phyloP scores from a whole-genome alignment of 345 rosid species.

The Hevea brasiliensis region DNA sequence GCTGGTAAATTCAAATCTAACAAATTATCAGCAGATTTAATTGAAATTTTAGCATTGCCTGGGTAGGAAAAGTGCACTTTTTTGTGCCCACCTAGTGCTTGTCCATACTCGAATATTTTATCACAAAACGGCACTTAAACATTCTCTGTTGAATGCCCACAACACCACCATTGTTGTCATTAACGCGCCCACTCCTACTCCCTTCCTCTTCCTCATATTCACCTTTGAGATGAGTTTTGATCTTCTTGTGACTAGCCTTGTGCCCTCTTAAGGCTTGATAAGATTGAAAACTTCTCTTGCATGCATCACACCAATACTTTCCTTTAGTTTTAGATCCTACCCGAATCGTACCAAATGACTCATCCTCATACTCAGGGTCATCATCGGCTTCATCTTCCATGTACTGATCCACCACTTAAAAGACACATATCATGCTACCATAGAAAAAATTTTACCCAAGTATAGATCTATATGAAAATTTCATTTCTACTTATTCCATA shows the following conservation, averaged over 20 bases:
- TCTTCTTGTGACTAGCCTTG: conserved; percentile 27
- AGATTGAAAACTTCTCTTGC: conserved; percentile 32
- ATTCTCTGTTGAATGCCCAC: not conserved
- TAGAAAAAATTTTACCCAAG: too few species aligned
- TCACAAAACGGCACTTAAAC: conserved; percentile 47
- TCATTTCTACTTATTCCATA: too few species aligned
- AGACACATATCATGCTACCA: too few species aligned
- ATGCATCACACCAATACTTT: conserved; percentile 25
- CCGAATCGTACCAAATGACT: not conserved
- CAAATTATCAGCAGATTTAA: not conserved
- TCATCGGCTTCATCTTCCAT: not conserved
- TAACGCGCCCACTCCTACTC: not conserved
- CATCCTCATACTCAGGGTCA: conserved; percentile 18
- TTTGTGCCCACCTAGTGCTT: conserved; percentile 67
- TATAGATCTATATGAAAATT: too few species aligned
- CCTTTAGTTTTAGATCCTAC: conserved; percentile 1
- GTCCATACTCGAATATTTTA: conserved; percentile 52
- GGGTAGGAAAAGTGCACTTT: conserved; percentile 45
- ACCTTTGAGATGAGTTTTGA: not conserved
- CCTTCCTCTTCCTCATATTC: not conserved
- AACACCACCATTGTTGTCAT: not conserved
- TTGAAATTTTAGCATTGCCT: not conserved
- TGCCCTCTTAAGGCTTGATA: conserved; percentile 42
- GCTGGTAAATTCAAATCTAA: conserved; percentile 47
- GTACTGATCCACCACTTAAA: not conserved